phyloP scores from a whole-genome alignment of 2,329 filamentous ascomycete genomes.

The Pseudogymnoascus sp. region DNA sequence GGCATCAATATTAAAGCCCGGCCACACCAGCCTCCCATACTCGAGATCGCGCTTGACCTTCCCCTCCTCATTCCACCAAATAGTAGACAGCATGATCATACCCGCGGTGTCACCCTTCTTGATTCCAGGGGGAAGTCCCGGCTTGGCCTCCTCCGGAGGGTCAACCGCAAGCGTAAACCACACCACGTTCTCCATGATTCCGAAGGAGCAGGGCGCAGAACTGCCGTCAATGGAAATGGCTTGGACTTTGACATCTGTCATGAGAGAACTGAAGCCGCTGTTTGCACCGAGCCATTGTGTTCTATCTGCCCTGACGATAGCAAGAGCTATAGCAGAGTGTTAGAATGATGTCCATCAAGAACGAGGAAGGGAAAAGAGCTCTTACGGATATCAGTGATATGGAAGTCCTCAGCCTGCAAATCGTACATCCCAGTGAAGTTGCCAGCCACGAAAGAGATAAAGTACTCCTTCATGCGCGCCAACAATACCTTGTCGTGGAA shows the following conservation, averaged over 20 bases:
- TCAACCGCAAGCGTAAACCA: constrained; percentile 9
- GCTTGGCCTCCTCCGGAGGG: background rate
- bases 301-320: background rate
- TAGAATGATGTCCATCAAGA: background rate
- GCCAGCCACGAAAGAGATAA: background rate
- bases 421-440: background rate
- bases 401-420: background rate
- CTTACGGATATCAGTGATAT: background rate
- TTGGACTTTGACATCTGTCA: background rate
- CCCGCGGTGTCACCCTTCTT: constrained; percentile 7
- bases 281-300: background rate
- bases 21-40: background rate
- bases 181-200: constrained; percentile 11
- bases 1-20: background rate
- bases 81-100: background rate
- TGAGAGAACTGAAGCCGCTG: background rate
- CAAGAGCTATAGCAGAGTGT: background rate
- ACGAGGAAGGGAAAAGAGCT: background rate
- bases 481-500: background rate
- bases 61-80: background rate
- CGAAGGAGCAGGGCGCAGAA: background rate
- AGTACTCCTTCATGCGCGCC: background rate
- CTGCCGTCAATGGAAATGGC: constrained; percentile 9
- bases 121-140: constrained; percentile 6
- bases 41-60: background rate